phyloP scores from a whole-genome alignment of 1,284 basidiomycete species.

The Cutaneotrichosporon cyanovorans region DNA sequence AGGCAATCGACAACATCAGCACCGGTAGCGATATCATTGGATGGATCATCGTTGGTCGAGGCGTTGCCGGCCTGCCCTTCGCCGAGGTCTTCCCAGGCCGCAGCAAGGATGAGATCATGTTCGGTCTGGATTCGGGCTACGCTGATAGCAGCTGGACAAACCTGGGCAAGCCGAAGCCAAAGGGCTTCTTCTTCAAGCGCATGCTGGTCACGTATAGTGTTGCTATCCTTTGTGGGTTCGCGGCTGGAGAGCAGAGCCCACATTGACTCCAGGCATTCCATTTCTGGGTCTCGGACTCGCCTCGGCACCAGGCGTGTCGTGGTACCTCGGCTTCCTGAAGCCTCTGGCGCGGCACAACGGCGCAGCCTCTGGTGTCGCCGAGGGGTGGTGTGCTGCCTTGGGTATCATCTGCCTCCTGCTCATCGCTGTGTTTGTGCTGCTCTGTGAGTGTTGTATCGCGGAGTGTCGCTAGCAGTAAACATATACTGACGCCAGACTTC shows the following conservation, averaged over 20 bases:
- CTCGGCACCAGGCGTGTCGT: slow-evolving; percentile 58
- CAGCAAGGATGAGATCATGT: slow-evolving; percentile 66
- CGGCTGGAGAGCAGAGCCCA: slow-evolving; percentile 43
- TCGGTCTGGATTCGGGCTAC: no score
- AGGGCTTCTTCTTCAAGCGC: slow-evolving; percentile 54
- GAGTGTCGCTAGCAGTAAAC: not conserved
- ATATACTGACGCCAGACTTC: slow-evolving; percentile 13
- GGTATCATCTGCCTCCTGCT: slow-evolving; percentile 55
- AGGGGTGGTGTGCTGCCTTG: slow-evolving; percentile 59
- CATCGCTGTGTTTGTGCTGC: slow-evolving; percentile 53
- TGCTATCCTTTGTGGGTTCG: slow-evolving; percentile 58
- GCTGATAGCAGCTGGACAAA: slow-evolving; percentile 54
- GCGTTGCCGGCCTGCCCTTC: slow-evolving; percentile 57
- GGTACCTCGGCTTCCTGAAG: slow-evolving; percentile 60
- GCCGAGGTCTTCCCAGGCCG: slow-evolving; percentile 63
- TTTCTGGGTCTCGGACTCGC: slow-evolving; percentile 60
- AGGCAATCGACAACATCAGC: slow-evolving; percentile 54
- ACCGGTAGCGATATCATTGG: slow-evolving; percentile 56
- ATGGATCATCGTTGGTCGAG: slow-evolving; percentile 66
- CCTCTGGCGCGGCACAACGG: slow-evolving; percentile 51
- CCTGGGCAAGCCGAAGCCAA: slow-evolving; percentile 55
- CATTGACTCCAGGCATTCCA: slow-evolving; percentile 54
- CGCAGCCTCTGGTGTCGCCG: slow-evolving; percentile 57
- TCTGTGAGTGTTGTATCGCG: slow-evolving; percentile 49
- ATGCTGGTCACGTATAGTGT: slow-evolving; percentile 51